Conservation (phyloP, 208 protist genomes). For the Trypanosoma caninum region DNA sequence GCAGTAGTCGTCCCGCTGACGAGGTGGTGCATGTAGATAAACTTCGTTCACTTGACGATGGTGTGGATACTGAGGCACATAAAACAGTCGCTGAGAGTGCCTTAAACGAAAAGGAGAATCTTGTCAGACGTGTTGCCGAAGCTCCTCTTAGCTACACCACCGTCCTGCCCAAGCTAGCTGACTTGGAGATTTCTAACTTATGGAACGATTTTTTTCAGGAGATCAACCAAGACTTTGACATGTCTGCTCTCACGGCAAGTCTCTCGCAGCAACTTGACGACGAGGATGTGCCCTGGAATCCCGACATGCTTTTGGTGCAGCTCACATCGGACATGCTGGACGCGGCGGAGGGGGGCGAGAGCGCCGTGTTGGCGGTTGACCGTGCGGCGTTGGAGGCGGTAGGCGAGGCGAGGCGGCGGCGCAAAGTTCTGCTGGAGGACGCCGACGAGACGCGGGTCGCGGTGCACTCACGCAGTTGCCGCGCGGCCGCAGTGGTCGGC, state of each 20-base stretch:
- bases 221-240: slow-evolving; percentile 74
- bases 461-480: background rate
- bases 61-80: slow-evolving; percentile 32
- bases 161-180: slow-evolving; percentile 68
- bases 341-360: slow-evolving; percentile 40
- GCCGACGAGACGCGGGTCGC: slow-evolving; percentile 7
- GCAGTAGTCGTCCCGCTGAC: slow-evolving; percentile 11
- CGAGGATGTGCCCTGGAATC: slow-evolving; percentile 85
- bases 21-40: slow-evolving; percentile 24
- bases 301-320: slow-evolving; percentile 87
- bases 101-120: slow-evolving; percentile 41
- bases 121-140: slow-evolving; percentile 57
- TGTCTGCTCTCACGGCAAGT: slow-evolving; percentile 73
- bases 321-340: slow-evolving; percentile 86
- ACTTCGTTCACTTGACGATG: slow-evolving; percentile 45
- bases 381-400: background rate
- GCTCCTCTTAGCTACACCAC: slow-evolving; percentile 62
- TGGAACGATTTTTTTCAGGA: slow-evolving; percentile 68
- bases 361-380: background rate
- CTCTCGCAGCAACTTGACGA: slow-evolving; percentile 75
- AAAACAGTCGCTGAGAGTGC: slow-evolving; percentile 28
- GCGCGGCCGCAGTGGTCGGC: slow-evolving; percentile 2
- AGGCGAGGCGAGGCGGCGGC: slow-evolving; percentile 15
- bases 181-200: slow-evolving; percentile 62
- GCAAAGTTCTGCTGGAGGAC: slow-evolving; percentile 13